Conservation (phyloP, 345 rosid genomes). For the Clausena lansium region DNA sequence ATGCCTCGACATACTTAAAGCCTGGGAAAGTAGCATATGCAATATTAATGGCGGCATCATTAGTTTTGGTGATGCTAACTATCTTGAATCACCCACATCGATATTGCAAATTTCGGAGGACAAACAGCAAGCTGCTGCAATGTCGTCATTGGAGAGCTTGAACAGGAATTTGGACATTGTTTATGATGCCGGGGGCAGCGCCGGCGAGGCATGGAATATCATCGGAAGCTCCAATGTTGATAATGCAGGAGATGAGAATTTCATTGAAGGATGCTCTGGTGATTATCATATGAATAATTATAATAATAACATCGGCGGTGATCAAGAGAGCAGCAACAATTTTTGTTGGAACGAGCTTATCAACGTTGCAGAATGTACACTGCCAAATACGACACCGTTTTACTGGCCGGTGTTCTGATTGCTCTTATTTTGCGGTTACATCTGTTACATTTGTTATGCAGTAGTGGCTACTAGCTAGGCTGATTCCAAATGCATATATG, state of each 20-base stretch:
- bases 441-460: background rate
- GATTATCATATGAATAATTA: background rate
- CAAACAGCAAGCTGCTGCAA: background rate
- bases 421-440: background rate
- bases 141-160: background rate
- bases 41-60: background rate
- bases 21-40: conserved; percentile 3
- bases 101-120: background rate
- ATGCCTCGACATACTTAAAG: conserved; percentile 23
- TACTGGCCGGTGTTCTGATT: background rate
- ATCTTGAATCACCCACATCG: conserved; percentile 5
- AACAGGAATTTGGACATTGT: background rate
- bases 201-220: background rate
- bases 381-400: background rate
- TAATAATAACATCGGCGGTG: background rate
- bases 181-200: background rate
- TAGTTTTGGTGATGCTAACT: background rate
- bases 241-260: background rate
- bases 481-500: too few species aligned
- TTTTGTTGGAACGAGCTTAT: background rate
- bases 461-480: background rate
- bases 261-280: background rate
- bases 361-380: background rate
- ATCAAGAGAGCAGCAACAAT: background rate
- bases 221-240: background rate